A percentile compares a stretch with the other conserved stretches of the same genome.
These are phyloP conservation scores for Xylaria scruposa DNA, from an alignment of 495 filamentous ascomycete species.

Conservation along the genomic window DNA sequence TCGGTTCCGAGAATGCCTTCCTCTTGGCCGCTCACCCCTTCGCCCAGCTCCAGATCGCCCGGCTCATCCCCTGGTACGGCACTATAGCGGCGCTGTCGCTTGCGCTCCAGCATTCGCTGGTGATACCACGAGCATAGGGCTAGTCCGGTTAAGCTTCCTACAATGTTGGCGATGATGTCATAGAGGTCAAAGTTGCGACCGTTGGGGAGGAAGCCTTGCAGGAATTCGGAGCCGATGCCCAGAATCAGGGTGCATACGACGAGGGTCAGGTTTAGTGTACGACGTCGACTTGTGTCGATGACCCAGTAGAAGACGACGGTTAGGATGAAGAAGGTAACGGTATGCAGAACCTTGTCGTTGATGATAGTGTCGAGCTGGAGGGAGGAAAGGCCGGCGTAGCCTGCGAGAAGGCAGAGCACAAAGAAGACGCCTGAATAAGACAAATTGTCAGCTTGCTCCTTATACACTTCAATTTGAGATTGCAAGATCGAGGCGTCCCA, in stretches of 20 bases:
- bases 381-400: conserved; percentile 76
- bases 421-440: conserved; percentile 70
- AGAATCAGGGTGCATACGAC: conserved; percentile 74
- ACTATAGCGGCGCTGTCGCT: conserved; percentile 75
- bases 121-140: conserved; percentile 88
- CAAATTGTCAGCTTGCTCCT: conserved; percentile 12
- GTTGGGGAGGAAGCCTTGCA: conserved; percentile 83
- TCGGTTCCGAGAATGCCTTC: conserved; percentile 47
- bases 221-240: conserved; percentile 82
- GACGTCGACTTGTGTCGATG: conserved; percentile 84
- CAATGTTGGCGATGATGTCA: conserved; percentile 86
- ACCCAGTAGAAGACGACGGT: conserved; percentile 96
- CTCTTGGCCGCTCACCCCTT: conserved; percentile 63
- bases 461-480: neutral
- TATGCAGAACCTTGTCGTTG: conserved; percentile 91
- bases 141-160: conserved; percentile 75
- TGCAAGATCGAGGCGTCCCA: neutral
- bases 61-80: conserved; percentile 61
- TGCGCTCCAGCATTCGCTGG: conserved; percentile 90
- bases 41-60: conserved; percentile 61
- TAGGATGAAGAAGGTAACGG: conserved; percentile 86
- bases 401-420: conserved; percentile 75
- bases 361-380: conserved; percentile 58
- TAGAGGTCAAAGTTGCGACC: conserved; percentile 81
- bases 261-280: conserved; percentile 84